Percentiles rank a stretch among this genome's conserved stretches.
These are phyloP conservation scores for Trametes cubensis DNA, from an alignment of 768 basidiomycete species.

Conservation along the genomic window DNA sequence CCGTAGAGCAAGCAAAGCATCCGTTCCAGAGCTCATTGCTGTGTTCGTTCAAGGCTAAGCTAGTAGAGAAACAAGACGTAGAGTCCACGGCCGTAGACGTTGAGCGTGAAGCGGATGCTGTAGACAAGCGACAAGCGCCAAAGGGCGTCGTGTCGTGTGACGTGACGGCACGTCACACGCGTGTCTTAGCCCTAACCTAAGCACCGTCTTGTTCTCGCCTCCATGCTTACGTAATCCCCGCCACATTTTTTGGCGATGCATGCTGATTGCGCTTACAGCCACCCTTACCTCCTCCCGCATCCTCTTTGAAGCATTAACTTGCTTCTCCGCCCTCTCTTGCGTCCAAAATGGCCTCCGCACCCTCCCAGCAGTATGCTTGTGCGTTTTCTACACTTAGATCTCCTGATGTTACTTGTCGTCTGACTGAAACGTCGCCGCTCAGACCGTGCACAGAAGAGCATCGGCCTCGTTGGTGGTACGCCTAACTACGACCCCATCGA, in stretches of 20 bases:
- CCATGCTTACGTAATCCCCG: slow-evolving; percentile 4
- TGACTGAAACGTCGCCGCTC: slow-evolving; percentile 27
- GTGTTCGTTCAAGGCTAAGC: too few species aligned
- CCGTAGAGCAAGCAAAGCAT: slow-evolving; percentile 60
- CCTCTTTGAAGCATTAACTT: slow-evolving; percentile 75
- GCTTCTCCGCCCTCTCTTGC: slow-evolving; percentile 52
- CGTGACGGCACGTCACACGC: slow-evolving; percentile 3
- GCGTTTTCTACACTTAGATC: slow-evolving; percentile 38
- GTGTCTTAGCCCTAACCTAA: slow-evolving; percentile 4
- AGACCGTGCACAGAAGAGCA: slow-evolving; percentile 95
- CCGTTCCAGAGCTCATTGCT: slow-evolving; percentile 31
- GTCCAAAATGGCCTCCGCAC: slow-evolving; percentile 66
- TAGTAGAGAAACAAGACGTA: neutral
- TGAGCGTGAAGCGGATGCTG: neutral
- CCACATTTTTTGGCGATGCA: slow-evolving; percentile 24
- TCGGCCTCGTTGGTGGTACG: slow-evolving; percentile 82
- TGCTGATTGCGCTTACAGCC: slow-evolving; percentile 17
- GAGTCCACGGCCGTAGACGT: neutral
- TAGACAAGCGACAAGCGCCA: neutral
- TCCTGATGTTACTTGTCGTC: slow-evolving; percentile 20
- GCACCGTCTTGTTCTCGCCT: neutral
- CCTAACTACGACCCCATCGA: slow-evolving; percentile 72
- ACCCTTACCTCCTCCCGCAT: slow-evolving; percentile 23
- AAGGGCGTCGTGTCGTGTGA: slow-evolving; percentile 1
- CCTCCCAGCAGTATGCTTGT: slow-evolving; percentile 87